Evolutionary conservation across 106 monocot species (phyloP), one percentile per base, ranked within the genome.

Genomic region (Dendrobium catenatum): DNA sequence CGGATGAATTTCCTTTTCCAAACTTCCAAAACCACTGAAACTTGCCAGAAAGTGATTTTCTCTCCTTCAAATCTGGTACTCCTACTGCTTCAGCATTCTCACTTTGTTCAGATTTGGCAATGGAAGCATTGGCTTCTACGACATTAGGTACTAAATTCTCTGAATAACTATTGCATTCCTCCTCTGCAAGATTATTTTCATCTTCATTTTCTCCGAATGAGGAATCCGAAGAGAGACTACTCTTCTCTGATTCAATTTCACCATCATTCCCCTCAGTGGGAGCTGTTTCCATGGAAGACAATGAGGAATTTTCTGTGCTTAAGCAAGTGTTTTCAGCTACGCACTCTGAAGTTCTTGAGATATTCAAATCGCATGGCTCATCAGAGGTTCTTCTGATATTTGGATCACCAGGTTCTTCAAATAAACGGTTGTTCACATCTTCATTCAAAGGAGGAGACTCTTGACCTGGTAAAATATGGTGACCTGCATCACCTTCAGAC

Each of bases 21-120:
- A 88, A 86, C 76, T 80, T 89, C 86, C 83, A 82, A 55, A 89
- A 74, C 89, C 87, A 92, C 44, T 78, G 89, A 81, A 89, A 87
- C 84, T 72, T 92, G 55, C 78, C 47, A 13, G 89, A 55, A 1
- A 77, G 37, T 17, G 47, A 48, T 78, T 80, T 89, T 72, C 75
- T 78, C 37, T 87, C 80, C 78, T 84, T 85, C 4, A 44, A 4
- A 64, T 20, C 68, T 8, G 47, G 26, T 77, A 13, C 61, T 5
- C 59, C 43, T 56, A 75, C 80, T 2, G 77, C 80, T 58, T 19
- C 42, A 11, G 68, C 78, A 56, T 8, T 40, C 40, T 20, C 42
- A 76, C 49, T 66, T 48, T 18, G 37, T 19, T 59, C 56, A 8
- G 37, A 58, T 54, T 24, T 76, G 20, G 5, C 26, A 42, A 17